Evolutionary conservation across 1,139 yeast genomes (phyloP).

Genomic region (Candida sanyaensis): DNA sequence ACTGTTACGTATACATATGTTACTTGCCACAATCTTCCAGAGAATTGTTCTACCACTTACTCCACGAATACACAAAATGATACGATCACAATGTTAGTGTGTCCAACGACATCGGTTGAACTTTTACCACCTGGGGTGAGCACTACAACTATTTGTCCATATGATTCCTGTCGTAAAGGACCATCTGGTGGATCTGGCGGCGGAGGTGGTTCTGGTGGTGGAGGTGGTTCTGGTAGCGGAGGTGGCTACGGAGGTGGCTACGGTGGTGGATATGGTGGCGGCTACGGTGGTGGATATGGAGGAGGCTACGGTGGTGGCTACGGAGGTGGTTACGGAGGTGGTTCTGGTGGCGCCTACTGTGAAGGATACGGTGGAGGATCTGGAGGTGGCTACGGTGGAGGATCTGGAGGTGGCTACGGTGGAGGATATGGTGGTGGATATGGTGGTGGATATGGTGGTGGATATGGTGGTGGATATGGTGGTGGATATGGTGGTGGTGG

Average conservation of each 20-base stretch:
- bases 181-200: background rate
- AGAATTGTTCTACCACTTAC: conserved; percentile 1
- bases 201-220: background rate
- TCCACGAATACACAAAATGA: background rate
- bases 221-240: background rate
- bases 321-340: background rate
- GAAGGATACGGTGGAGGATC: background rate
- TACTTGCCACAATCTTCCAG: background rate
- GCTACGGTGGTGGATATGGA: conserved; percentile 27
- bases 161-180: background rate
- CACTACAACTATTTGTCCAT: conserved; percentile 2
- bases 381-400: background rate
- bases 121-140: conserved; percentile 2
- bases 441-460: background rate
- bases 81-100: background rate
- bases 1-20: background rate
- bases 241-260: background rate
- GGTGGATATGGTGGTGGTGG: background rate
- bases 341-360: too few species aligned
- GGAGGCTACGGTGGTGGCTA: conserved; percentile 52
- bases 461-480: background rate
- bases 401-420: background rate
- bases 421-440: background rate
- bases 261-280: background rate
- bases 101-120: conserved; percentile 1